Evolutionary conservation across 768 basidiomycete species (phyloP).

Genomic region (Kwoniella sp.): DNA sequence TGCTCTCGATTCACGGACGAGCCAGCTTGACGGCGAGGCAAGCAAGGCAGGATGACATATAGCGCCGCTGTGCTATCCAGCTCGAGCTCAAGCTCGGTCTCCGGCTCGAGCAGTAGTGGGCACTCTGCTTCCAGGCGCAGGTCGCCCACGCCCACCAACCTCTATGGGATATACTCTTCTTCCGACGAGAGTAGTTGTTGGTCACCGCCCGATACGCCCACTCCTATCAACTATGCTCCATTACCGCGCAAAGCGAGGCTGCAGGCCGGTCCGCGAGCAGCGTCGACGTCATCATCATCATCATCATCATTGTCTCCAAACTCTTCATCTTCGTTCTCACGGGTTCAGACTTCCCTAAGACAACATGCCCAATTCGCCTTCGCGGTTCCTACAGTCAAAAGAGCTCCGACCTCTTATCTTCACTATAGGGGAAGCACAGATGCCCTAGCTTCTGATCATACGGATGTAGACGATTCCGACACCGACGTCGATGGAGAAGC

Average conservation of each 20-base stretch:
- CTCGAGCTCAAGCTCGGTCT: not conserved
- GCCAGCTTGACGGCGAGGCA: not conserved
- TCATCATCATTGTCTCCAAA: not conserved
- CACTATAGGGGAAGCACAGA: constrained; percentile 1
- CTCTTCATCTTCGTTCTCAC: not conserved
- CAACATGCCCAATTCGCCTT: constrained; percentile 1
- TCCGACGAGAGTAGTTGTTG: constrained; percentile 7
- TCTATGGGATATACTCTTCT: not conserved
- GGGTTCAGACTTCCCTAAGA: not conserved
- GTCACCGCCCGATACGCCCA: constrained; percentile 24
- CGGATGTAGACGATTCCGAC: constrained; percentile 6
- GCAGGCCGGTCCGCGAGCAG: constrained; percentile 5
- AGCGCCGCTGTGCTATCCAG: not conserved
- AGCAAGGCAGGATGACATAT: not conserved
- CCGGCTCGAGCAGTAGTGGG: not conserved
- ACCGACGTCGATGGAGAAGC: constrained; percentile 9
- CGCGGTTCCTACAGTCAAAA: constrained; percentile 9
- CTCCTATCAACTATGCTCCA: constrained; percentile 15
- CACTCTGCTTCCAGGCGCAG: constrained; percentile 8
- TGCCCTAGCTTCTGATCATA: not conserved
- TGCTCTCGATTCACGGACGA: not conserved
- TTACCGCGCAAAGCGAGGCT: constrained; percentile 3
- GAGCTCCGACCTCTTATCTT: constrained; percentile 1
- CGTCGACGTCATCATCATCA: not conserved
- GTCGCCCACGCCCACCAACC: constrained; percentile 7